Evolutionary conservation across 2,329 filamentous ascomycete species (phyloP).

Genomic region (Onygenales sp.): DNA sequence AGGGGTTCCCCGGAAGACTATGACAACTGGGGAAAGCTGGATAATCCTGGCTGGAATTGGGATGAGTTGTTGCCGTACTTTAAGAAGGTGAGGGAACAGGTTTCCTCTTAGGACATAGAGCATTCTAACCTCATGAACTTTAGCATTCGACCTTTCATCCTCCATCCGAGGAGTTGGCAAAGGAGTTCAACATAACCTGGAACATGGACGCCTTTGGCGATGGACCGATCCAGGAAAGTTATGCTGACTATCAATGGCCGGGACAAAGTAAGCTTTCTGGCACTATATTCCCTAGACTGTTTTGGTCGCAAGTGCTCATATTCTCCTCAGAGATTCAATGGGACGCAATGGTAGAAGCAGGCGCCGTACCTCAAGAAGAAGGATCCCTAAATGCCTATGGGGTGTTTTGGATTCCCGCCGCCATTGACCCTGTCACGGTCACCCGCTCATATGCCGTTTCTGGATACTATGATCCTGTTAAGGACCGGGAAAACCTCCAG

Average conservation of each 20-base stretch:
- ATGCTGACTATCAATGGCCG: neutral
- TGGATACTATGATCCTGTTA: neutral
- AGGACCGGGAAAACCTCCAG: neutral
- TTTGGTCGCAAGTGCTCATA: neutral
- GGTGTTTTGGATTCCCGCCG: conserved; percentile 1
- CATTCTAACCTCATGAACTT: no score
- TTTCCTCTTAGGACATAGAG: no score
- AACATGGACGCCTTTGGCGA: neutral
- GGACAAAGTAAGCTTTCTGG: neutral
- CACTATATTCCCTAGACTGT: neutral
- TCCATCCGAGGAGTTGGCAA: neutral
- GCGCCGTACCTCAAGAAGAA: neutral
- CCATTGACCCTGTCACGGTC: neutral
- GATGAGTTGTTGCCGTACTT: conserved; percentile 1
- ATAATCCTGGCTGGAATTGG: conserved; percentile 15
- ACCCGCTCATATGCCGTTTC: neutral
- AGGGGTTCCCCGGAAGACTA: conserved; percentile 24
- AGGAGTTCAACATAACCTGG: conserved; percentile 3
- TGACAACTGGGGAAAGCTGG: conserved; percentile 26
- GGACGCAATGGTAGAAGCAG: neutral
- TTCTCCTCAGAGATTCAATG: neutral
- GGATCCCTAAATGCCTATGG: neutral
- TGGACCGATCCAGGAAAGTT: neutral
- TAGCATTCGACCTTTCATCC: neutral
- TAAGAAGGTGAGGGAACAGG: neutral